These are phyloP conservation scores for Collybiopsis luxurians DNA, from an alignment of 768 basidiomycete species.

Conservation along the genomic window DNA sequence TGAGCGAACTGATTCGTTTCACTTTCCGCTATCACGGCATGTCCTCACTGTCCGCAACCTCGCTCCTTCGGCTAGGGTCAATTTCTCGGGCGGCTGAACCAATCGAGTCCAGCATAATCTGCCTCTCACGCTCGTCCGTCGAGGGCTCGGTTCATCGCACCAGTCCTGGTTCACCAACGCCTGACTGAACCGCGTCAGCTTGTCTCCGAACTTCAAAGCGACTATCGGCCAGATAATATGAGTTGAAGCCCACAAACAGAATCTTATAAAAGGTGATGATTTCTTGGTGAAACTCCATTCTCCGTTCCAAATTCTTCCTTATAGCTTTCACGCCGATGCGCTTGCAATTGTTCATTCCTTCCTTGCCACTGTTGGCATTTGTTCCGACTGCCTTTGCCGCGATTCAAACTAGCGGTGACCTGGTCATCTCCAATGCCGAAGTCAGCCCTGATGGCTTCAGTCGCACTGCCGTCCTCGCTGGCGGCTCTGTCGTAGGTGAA, in stretches of 20 bases:
- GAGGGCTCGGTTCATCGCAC: too few species aligned
- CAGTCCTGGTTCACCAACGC: too few species aligned
- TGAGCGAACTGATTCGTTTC: too few species aligned
- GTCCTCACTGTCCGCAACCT: background rate
- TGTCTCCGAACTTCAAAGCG: too few species aligned
- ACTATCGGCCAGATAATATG: background rate
- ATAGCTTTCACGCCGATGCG: background rate
- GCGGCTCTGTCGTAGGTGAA: constrained; percentile 30
- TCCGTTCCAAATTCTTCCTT: background rate
- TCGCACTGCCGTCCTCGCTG: constrained; percentile 25
- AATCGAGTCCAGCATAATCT: background rate
- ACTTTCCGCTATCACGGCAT: too few species aligned
- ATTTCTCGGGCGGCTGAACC: background rate
- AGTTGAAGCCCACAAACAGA: background rate
- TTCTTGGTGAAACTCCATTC: background rate
- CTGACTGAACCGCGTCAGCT: too few species aligned
- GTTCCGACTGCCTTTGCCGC: constrained; percentile 1
- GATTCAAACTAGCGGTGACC: constrained; percentile 22
- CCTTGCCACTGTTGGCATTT: background rate
- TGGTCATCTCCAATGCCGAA: constrained; percentile 26
- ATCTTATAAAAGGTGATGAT: background rate
- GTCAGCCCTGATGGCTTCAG: constrained; percentile 30
- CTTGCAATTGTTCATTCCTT: background rate
- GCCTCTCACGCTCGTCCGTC: background rate
- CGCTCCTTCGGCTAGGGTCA: constrained; percentile 1